Conservation (phyloP, 2,329 filamentous ascomycete species). For the Diaporthe amygdali region DNA sequence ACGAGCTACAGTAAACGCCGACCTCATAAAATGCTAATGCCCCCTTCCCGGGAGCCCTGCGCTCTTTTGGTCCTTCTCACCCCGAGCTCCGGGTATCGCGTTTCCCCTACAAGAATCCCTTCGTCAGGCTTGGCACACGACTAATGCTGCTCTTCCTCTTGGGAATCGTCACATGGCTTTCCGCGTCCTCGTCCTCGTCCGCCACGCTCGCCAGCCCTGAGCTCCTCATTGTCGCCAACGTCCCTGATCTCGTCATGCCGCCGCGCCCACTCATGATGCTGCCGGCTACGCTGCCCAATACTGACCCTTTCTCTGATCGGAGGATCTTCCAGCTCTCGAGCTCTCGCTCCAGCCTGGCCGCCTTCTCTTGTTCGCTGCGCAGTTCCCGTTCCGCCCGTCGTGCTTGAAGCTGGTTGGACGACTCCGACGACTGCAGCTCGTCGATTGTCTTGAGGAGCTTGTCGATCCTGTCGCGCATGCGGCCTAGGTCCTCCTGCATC, state of each 20-base stretch:
- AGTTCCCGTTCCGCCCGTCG: slow-evolving; percentile 90
- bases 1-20: slow-evolving; percentile 16
- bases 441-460: slow-evolving; percentile 91
- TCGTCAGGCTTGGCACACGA: slow-evolving; percentile 71
- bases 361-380: slow-evolving; percentile 85
- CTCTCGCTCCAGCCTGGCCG: slow-evolving; percentile 82
- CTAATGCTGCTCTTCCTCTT: slow-evolving; percentile 70
- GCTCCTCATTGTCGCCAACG: slow-evolving; percentile 50
- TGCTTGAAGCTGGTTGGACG: slow-evolving; percentile 77
- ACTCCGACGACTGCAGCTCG: slow-evolving; percentile 89
- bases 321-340: slow-evolving; percentile 84
- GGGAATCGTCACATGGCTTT: slow-evolving; percentile 60
- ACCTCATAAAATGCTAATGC: not conserved
- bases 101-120: slow-evolving; percentile 70
- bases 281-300: slow-evolving; percentile 29
- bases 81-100: slow-evolving; percentile 10
- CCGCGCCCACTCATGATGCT: slow-evolving; percentile 30
- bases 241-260: slow-evolving; percentile 33
- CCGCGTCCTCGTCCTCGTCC: slow-evolving; percentile 39
- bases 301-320: slow-evolving; percentile 64
- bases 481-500: slow-evolving; percentile 81
- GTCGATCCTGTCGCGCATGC: slow-evolving; percentile 88
- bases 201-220: slow-evolving; percentile 39
- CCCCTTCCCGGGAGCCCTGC: not conserved
- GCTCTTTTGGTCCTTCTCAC: slow-evolving; percentile 1